These are phyloP conservation scores for Cocos nucifera DNA, from an alignment of 176 grass and related monocot species.

Conservation along the genomic window DNA sequence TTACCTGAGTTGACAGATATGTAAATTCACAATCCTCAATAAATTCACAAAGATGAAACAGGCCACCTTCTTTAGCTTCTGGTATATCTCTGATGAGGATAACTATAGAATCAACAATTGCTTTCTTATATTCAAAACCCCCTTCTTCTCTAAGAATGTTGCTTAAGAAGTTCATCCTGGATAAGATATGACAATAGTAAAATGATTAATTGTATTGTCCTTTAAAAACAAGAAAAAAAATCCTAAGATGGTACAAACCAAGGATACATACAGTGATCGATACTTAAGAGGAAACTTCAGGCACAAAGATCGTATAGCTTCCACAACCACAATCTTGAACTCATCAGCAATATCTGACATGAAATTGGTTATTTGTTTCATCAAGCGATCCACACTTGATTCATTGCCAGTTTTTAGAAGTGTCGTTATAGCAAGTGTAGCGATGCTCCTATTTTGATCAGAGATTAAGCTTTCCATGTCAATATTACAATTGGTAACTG, in stretches of 20 bases:
- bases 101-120: constrained; percentile 95
- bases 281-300: constrained; percentile 98
- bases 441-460: constrained; percentile 98
- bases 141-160: constrained; percentile 98
- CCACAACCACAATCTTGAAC: constrained; percentile 97
- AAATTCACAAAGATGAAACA: constrained; percentile 99
- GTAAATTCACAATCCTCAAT: constrained; percentile 99
- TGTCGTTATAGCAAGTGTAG: constrained; percentile 94
- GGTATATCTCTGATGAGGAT: constrained; percentile 98
- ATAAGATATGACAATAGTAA: constrained; percentile 10
- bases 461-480: constrained; percentile 99
- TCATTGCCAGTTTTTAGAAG: constrained; percentile 96
- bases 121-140: constrained; percentile 97
- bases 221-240: no score
- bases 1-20: constrained; percentile 95
- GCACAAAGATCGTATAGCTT: constrained; percentile 96
- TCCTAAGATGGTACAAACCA: no score
- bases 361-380: constrained; percentile 99
- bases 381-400: constrained; percentile 95
- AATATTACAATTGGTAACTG: constrained; percentile 97
- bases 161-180: constrained; percentile 99
- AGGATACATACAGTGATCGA: constrained; percentile 72
- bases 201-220: no score
- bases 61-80: constrained; percentile 91
- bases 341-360: constrained; percentile 99